These are phyloP conservation scores for Colletotrichum australisinense DNA, from an alignment of 2,329 filamentous ascomycete species.

Conservation along the genomic window DNA sequence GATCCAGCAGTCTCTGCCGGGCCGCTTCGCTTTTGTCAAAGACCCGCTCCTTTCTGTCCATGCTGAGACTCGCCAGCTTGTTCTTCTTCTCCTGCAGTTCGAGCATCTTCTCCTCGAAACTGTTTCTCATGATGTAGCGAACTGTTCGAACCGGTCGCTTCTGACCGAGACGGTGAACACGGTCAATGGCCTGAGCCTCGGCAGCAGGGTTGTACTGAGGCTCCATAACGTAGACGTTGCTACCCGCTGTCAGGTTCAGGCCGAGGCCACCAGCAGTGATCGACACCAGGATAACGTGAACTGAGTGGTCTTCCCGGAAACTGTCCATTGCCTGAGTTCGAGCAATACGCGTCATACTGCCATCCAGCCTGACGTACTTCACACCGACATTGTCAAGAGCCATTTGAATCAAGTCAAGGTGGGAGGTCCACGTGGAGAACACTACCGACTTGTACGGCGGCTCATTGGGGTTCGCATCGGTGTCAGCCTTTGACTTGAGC, in stretches of 20 bases:
- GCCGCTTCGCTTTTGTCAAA: conserved; percentile 65
- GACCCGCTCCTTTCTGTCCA: conserved; percentile 72
- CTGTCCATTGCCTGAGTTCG: conserved; percentile 80
- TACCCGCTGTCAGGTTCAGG: conserved; percentile 88
- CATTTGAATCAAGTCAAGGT: conserved; percentile 90
- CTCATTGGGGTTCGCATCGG: conserved; percentile 69
- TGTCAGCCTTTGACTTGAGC: conserved; percentile 71
- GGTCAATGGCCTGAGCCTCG: conserved; percentile 93
- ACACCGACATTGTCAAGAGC: conserved; percentile 78
- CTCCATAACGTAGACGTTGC: conserved; percentile 95
- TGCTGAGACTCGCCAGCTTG: conserved; percentile 86
- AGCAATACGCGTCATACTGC: conserved; percentile 82
- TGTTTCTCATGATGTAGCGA: conserved; percentile 88
- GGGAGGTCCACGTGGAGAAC: conserved; percentile 96
- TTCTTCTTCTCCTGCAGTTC: conserved; percentile 92
- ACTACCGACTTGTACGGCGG: conserved; percentile 91
- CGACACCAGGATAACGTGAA: conserved; percentile 89
- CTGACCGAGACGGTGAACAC: conserved; percentile 91
- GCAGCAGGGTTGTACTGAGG: conserved; percentile 97
- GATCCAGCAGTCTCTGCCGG: conserved; percentile 70
- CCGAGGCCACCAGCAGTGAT: conserved; percentile 93
- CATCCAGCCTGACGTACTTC: conserved; percentile 84
- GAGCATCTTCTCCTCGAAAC: conserved; percentile 95
- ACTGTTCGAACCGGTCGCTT: conserved; percentile 88
- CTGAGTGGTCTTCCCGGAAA: conserved; percentile 78